Evolutionary conservation across 805 yeast genomes (phyloP).

Genomic region (Lipomyces kockii): DNA sequence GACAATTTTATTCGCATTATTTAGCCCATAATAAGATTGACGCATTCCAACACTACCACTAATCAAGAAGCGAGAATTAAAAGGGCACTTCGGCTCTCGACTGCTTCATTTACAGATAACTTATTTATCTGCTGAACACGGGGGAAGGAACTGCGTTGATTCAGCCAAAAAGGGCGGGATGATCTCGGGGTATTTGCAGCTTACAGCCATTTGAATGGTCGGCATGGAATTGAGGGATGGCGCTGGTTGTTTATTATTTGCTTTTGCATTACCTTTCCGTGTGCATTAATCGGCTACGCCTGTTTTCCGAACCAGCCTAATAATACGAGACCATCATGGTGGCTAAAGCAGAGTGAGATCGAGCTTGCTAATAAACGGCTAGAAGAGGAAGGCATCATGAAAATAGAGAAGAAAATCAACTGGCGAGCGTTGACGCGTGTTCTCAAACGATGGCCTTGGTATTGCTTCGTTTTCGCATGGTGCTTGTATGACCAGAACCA

Average conservation of each 20-base stretch:
- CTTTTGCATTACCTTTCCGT: conserved; percentile 45
- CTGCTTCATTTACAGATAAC: no score
- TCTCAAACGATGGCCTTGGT: conserved; percentile 44
- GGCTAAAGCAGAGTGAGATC: conserved; percentile 45
- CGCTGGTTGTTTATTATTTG: conserved; percentile 70
- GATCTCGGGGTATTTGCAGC: conserved; percentile 53
- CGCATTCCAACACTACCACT: no score
- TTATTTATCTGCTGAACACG: no score
- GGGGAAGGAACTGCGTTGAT: no score
- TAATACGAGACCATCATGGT: conserved; percentile 40
- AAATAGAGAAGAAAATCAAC: conserved; percentile 40
- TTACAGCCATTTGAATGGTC: conserved; percentile 48
- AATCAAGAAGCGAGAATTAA: no score
- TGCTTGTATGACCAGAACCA: conserved; percentile 16
- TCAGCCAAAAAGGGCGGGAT: no score
- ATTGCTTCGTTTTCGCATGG: conserved; percentile 39
- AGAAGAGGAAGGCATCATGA: conserved; percentile 39
- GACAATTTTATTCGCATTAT: no score
- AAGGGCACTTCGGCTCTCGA: no score
- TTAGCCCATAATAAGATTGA: no score
- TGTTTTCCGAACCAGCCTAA: conserved; percentile 60
- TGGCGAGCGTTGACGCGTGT: conserved; percentile 44
- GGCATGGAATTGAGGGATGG: conserved; percentile 56
- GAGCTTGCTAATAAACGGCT: conserved; percentile 44
- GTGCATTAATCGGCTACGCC: conserved; percentile 49